phyloP scores from a whole-genome alignment of 2,329 filamentous ascomycete species.

The Albifimbria verrucaria region DNA sequence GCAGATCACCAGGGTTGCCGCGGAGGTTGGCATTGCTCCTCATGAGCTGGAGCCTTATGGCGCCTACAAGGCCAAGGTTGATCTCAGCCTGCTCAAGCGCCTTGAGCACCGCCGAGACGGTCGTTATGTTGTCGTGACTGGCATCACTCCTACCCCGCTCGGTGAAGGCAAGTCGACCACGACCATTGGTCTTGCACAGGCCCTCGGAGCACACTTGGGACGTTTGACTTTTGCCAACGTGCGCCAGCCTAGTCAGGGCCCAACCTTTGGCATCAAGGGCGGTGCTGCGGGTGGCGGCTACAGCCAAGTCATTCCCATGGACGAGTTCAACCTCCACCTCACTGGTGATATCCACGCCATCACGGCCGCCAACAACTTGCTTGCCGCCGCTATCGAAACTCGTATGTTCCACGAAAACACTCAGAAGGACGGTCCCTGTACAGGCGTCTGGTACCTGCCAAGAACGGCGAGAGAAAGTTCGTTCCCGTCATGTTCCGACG shows the following conservation, averaged over 20 bases:
- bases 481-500: slow-evolving; percentile 88
- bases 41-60: slow-evolving; percentile 94
- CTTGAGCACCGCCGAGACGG: slow-evolving; percentile 85
- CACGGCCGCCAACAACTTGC: slow-evolving; percentile 92
- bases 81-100: slow-evolving; percentile 75
- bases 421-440: slow-evolving; percentile 89
- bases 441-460: slow-evolving; percentile 79
- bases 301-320: slow-evolving; percentile 99
- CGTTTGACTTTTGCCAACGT: slow-evolving; percentile 94
- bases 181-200: slow-evolving; percentile 92
- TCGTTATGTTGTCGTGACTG: slow-evolving; percentile 87
- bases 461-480: slow-evolving; percentile 87
- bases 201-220: slow-evolving; percentile 82
- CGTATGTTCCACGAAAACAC: slow-evolving; percentile 98
- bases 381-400: slow-evolving; percentile 94
- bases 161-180: slow-evolving; percentile 98
- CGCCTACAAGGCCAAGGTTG: slow-evolving; percentile 93
- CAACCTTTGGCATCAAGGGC: slow-evolving; percentile 98
- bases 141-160: slow-evolving; percentile 93
- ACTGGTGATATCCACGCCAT: slow-evolving; percentile 98
- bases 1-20: slow-evolving; percentile 77
- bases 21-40: slow-evolving; percentile 82
- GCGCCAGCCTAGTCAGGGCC: slow-evolving; percentile 92
- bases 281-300: slow-evolving; percentile 96
- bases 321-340: slow-evolving; percentile 97